A percentile compares a stretch with the other conserved stretches of the same genome.
phyloP scores from a whole-genome alignment of 768 basidiomycete genomes.

The Albatrellus ellisii region DNA sequence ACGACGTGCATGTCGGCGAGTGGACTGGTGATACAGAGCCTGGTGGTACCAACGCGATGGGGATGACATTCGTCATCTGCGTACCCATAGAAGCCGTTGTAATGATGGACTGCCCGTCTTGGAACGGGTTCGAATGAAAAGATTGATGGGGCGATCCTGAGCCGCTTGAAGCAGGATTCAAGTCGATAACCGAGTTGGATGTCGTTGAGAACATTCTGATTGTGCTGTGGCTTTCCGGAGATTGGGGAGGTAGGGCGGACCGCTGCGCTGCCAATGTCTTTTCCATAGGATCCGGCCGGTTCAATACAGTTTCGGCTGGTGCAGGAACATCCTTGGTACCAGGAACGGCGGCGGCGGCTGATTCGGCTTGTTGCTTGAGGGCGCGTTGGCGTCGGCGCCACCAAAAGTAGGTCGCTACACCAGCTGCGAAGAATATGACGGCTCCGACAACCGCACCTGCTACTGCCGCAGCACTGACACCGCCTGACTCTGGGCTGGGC shows the following conservation, averaged over 20 bases:
- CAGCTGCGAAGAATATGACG: slow-evolving; percentile 43
- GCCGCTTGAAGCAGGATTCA: slow-evolving; percentile 35
- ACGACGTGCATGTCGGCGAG: slow-evolving; percentile 6
- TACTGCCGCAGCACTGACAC: slow-evolving; percentile 54
- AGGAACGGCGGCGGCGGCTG: slow-evolving; percentile 25
- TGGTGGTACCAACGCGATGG: slow-evolving; percentile 62
- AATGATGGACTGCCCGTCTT: slow-evolving; percentile 67
- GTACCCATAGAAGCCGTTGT: slow-evolving; percentile 60
- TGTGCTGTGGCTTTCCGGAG: slow-evolving; percentile 23
- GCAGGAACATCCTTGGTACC: slow-evolving; percentile 46
- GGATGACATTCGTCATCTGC: slow-evolving; percentile 76
- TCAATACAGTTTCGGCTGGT: slow-evolving; percentile 64
- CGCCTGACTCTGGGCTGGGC: slow-evolving; percentile 16
- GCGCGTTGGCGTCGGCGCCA: slow-evolving; percentile 47
- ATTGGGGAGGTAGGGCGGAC: slow-evolving; percentile 18
- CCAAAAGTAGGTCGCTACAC: slow-evolving; percentile 40
- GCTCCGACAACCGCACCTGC: slow-evolving; percentile 62
- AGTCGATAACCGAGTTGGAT: slow-evolving; percentile 38
- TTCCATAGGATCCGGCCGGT: slow-evolving; percentile 71
- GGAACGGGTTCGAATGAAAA: slow-evolving; percentile 53
- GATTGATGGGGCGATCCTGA: slow-evolving; percentile 21
- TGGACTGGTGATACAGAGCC: slow-evolving; percentile 26
- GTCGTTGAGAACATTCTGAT: slow-evolving; percentile 37
- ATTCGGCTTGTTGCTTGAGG: slow-evolving; percentile 16
- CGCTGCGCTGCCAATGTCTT: too few relatives aligned